Base-by-base conservation (phyloP, 139 green algal species). In the Chlamydomonas asymmetrica region DNA sequence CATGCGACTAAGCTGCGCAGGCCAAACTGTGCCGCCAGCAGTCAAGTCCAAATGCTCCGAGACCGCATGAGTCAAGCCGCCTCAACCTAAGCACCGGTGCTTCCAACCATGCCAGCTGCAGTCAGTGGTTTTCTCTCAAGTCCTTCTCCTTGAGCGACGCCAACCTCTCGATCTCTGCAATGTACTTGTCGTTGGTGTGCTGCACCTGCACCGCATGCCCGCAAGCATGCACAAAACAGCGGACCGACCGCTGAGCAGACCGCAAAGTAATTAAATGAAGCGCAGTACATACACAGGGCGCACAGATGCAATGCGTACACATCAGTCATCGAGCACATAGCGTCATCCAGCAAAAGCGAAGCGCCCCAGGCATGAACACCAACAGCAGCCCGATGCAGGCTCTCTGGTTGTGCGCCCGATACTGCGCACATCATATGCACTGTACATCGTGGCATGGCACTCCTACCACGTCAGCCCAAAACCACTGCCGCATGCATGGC, bases 131-230 rank as follows among this genome's bases (percentile, higher is more conserved):
- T 40, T 82, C 70, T 29, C 60, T 40, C 66, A 89, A 64, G 56
- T 87, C 80, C 27, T 39, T 66, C 37, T 85, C 80, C 40, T 89
- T 89, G 41, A 57, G 25, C 39, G 75, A 68, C 4, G 56, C 70
- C 13, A 83, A 3, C 16, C 43, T 22, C 4, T 89, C 80, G 57
- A 87, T 59, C 73, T 87, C 80, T 13, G 65, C 38, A 6, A 85
- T 65, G 63, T 74, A 82, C 3, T 48, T 35, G 57, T 89, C 80
- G 40, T 79, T 79, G 13, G 79, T 18, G 25, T 56, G 62, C 54
- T 87, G 75, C 5, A 86, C 56, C 80, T 85, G 80, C 38, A 66
- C 52, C 18, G 57, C 31, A 56, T 35, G n/a, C 1, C n/a, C 29
- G n/a, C 38, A 27, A 50, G 31, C 29, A 40, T 40, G 62, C 56